Percentiles rank a stretch among this genome's conserved stretches.
Evolutionary conservation across 2,329 filamentous ascomycete genomes (phyloP).

Genomic region (Exophiala lecanii-corni): DNA sequence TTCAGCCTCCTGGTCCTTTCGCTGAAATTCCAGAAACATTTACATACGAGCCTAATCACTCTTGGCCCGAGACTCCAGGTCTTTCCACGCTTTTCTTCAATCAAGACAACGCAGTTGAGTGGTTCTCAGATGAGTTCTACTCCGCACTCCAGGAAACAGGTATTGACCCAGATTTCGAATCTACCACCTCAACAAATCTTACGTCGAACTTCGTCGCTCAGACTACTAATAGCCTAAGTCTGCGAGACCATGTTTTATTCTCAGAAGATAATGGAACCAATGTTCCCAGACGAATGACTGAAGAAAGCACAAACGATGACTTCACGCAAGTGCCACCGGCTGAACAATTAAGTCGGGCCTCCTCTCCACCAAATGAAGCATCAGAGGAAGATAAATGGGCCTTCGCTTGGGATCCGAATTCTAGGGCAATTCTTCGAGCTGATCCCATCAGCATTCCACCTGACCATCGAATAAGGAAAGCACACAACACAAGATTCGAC

Average conservation of each 20-base stretch:
- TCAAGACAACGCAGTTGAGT: neutral
- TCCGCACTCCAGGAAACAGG: neutral
- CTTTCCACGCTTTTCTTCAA: too few relatives aligned
- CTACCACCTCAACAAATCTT: neutral
- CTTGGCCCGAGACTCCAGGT: too few relatives aligned
- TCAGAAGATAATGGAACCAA: neutral
- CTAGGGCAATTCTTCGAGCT: neutral
- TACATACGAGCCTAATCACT: neutral
- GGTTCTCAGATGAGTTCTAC: neutral
- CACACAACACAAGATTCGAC: neutral
- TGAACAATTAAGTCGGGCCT: neutral
- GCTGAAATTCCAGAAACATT: neutral
- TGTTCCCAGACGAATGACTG: too few relatives aligned
- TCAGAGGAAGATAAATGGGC: slow-evolving; percentile 1
- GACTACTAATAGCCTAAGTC: neutral
- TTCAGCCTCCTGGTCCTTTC: neutral
- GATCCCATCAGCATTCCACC: neutral
- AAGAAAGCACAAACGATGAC: too few relatives aligned
- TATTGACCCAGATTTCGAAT: neutral
- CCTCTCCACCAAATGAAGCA: slow-evolving; percentile 1
- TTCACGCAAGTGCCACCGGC: too few relatives aligned
- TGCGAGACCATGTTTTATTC: too few relatives aligned
- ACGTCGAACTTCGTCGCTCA: neutral
- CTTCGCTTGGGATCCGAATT: neutral
- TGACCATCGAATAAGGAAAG: neutral